A percentile compares a stretch with the other conserved stretches of the same genome.
These are phyloP conservation scores for Kewa caespitosa DNA, from an alignment of 179 eudicot species.

Conservation along the genomic window DNA sequence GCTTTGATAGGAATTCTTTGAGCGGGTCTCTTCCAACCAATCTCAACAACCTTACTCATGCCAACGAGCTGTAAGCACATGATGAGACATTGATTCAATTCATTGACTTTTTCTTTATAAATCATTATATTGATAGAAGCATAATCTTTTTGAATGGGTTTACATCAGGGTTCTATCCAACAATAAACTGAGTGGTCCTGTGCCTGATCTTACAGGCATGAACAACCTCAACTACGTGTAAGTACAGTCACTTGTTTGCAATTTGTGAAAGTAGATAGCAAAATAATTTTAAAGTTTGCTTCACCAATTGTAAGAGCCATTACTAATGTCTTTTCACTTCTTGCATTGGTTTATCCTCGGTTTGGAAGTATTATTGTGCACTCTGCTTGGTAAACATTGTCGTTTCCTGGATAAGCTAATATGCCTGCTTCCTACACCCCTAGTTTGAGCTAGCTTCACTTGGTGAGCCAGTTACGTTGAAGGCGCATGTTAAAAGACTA, in stretches of 20 bases:
- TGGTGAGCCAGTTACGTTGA: not conserved
- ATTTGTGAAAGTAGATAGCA: too few species aligned
- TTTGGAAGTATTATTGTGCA: too few species aligned
- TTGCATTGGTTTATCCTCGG: not conserved
- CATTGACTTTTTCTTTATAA: not conserved
- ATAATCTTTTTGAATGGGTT: constrained; percentile 3
- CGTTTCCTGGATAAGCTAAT: not conserved
- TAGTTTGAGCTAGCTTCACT: not conserved
- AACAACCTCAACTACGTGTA: constrained; percentile 45
- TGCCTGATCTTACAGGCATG: constrained; percentile 64
- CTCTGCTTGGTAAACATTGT: not conserved
- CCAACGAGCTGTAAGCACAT: constrained; percentile 64
- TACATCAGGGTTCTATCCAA: constrained; percentile 51
- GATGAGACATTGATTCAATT: constrained; percentile 2
- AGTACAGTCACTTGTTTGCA: constrained; percentile 22
- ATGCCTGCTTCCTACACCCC: not conserved
- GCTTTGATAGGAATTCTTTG: constrained; percentile 69
- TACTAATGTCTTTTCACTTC: not conserved
- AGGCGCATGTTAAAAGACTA: not conserved
- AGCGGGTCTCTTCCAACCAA: constrained; percentile 62
- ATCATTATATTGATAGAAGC: not conserved
- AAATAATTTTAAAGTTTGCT: not conserved
- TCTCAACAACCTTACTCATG: constrained; percentile 56
- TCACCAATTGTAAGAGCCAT: not conserved
- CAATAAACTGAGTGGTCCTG: constrained; percentile 46